Percentiles rank a stretch among this genome's conserved stretches.
Conservation (phyloP, 441 rosid species). For the Eutrema salsugineum region DNA sequence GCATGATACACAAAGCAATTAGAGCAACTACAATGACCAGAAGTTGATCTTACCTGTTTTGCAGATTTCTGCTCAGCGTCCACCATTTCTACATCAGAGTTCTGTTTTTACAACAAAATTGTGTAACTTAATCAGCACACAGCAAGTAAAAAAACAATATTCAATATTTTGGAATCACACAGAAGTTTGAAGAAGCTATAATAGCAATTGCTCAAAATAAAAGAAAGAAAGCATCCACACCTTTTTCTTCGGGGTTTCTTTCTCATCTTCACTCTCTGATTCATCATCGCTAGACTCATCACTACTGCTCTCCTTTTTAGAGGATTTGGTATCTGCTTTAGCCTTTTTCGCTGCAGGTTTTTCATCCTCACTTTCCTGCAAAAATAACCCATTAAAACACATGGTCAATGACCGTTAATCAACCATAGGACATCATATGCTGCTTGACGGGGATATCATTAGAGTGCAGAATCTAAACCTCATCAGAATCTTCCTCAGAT, state of each 20-base stretch:
- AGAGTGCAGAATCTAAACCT: slow-evolving; percentile 9
- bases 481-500: slow-evolving; percentile 38
- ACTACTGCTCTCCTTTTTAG: slow-evolving; percentile 46
- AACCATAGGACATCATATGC: neutral
- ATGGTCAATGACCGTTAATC: neutral
- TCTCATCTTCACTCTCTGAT: slow-evolving; percentile 52
- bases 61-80: slow-evolving; percentile 41
- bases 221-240: slow-evolving; percentile 14
- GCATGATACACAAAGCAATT: neutral
- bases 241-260: slow-evolving; percentile 51
- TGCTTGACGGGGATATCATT: neutral
- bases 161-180: too few relatives aligned
- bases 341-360: slow-evolving; percentile 45
- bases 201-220: neutral
- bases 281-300: slow-evolving; percentile 48
- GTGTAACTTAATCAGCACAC: neutral
- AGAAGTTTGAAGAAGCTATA: too few relatives aligned
- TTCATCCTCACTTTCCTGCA: slow-evolving; percentile 44
- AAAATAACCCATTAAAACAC: neutral
- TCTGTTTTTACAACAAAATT: slow-evolving; percentile 30
- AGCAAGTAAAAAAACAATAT: neutral
- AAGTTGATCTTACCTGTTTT: slow-evolving; percentile 29
- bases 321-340: slow-evolving; percentile 23
- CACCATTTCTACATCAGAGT: slow-evolving; percentile 59
- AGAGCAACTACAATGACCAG: neutral